Percentiles rank a stretch among this genome's conserved stretches.
These are phyloP conservation scores for Zopfia rhizophila DNA, from an alignment of 2,329 filamentous ascomycete species.

Conservation along the genomic window DNA sequence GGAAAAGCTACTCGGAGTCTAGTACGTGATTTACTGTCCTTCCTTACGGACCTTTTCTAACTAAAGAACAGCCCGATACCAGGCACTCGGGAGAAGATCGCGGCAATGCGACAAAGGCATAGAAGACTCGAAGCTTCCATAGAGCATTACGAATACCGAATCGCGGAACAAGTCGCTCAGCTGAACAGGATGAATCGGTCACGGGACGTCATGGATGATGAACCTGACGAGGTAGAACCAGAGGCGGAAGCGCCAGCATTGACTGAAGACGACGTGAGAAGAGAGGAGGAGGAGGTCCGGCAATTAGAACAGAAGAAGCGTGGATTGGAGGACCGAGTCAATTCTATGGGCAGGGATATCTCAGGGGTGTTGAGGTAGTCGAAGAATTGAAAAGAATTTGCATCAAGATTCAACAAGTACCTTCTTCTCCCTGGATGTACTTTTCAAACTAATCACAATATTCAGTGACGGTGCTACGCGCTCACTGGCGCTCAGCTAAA, in stretches of 20 bases:
- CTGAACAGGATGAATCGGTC: constrained; percentile 75
- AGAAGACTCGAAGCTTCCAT: constrained; percentile 77
- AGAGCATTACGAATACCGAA: constrained; percentile 81
- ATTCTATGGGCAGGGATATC: constrained; percentile 74
- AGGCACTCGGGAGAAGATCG: constrained; percentile 81
- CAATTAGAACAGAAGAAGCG: constrained; percentile 72
- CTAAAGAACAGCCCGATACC: constrained; percentile 69
- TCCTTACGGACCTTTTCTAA: constrained; percentile 19
- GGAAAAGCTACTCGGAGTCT: constrained; percentile 89
- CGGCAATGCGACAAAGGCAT: constrained; percentile 75
- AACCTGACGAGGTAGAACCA: constrained; percentile 55
- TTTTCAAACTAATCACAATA: not conserved
- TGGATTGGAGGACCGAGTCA: constrained; percentile 70
- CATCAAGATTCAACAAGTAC: too few species aligned
- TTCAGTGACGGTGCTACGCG: not conserved
- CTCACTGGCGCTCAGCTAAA: too few species aligned
- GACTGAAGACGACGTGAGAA: constrained; percentile 74
- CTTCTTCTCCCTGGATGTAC: too few species aligned
- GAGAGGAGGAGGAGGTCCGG: constrained; percentile 75
- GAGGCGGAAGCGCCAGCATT: constrained; percentile 56
- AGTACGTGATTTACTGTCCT: constrained; percentile 60
- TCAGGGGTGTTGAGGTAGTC: constrained; percentile 65
- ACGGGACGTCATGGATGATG: constrained; percentile 67
- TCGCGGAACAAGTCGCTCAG: constrained; percentile 79
- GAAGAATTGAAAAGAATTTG: too few species aligned